A percentile compares a stretch with the other conserved stretches of the same genome.
These are phyloP conservation scores for Rubus idaeus DNA, from an alignment of 306 rosid genomes.

Conservation along the genomic window DNA sequence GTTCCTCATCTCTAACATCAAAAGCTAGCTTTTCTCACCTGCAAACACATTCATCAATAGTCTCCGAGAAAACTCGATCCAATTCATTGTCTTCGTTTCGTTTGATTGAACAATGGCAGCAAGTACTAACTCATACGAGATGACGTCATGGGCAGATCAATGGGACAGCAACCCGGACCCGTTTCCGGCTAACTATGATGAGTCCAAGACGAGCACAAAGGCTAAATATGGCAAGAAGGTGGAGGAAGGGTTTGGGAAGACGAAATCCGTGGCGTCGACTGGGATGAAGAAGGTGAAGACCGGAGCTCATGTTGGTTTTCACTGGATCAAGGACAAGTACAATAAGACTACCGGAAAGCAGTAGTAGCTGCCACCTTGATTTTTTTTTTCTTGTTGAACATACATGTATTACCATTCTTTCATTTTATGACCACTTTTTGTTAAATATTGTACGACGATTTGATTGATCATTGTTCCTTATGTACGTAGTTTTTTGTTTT, in stretches of 20 bases:
- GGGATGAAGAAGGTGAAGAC: conserved; percentile 35
- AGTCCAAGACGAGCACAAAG: conserved; percentile 5
- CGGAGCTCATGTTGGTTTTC: conserved; percentile 27
- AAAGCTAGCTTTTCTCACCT: not conserved
- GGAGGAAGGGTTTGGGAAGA: conserved; percentile 29
- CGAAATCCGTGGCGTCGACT: conserved; percentile 31
- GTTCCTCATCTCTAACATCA: not conserved
- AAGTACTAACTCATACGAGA: conserved; percentile 4
- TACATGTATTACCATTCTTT: conserved; percentile 3
- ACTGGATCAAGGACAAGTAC: conserved; percentile 41
- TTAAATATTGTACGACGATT: not conserved
- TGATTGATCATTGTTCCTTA: not conserved
- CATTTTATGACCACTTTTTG: not conserved
- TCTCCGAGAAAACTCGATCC: not conserved
- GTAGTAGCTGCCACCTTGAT: not conserved
- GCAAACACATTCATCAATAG: not conserved
- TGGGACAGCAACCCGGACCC: conserved; percentile 18
- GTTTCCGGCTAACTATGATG: not conserved
- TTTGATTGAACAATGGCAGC: conserved; percentile 12
- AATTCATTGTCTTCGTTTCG: not conserved
- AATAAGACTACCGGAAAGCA: conserved; percentile 33
- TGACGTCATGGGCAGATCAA: conserved; percentile 32
- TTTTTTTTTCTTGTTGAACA: not conserved
- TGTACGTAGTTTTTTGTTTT: not conserved
- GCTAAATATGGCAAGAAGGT: conserved; percentile 19